Conservation (phyloP, 495 filamentous ascomycete genomes). For the Trichoderma orchidacearum region DNA sequence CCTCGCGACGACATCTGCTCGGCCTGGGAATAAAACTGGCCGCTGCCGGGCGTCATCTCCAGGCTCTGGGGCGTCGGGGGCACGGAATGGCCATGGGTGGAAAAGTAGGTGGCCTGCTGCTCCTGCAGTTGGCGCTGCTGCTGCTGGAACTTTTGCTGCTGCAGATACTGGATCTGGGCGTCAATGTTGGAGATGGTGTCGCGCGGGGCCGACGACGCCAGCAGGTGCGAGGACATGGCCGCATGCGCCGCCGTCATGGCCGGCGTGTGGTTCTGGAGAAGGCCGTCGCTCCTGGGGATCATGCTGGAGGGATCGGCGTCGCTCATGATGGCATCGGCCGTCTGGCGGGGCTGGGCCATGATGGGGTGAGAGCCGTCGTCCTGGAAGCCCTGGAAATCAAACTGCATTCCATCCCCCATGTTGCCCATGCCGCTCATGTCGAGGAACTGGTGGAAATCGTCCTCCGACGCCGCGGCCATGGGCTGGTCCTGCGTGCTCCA, state of each 20-base stretch:
- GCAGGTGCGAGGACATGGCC: constrained; percentile 25
- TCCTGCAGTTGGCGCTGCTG: constrained; percentile 42
- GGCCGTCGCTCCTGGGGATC: constrained; percentile 20
- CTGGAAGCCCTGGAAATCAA: constrained; percentile 34
- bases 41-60: constrained; percentile 59
- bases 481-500: constrained; percentile 37
- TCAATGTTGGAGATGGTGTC: constrained; percentile 36
- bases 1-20: constrained; percentile 19
- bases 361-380: constrained; percentile 17
- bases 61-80: constrained; percentile 90
- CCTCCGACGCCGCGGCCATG: constrained; percentile 27
- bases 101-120: constrained; percentile 37
- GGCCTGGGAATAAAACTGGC: constrained; percentile 42
- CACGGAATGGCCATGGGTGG: constrained; percentile 48
- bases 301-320: constrained; percentile 26
- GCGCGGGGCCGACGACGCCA: constrained; percentile 25
- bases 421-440: constrained; percentile 36
- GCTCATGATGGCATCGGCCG: constrained; percentile 37
- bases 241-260: constrained; percentile 31
- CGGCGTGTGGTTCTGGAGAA: constrained; percentile 31
- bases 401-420: constrained; percentile 29
- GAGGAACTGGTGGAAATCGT: constrained; percentile 43
- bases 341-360: constrained; percentile 21
- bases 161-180: constrained; percentile 48
- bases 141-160: constrained; percentile 42